Evolutionary conservation across 2,329 filamentous ascomycete genomes (phyloP), one percentile per base, ranked within the genome.

Genomic region (Apiospora hydei): DNA sequence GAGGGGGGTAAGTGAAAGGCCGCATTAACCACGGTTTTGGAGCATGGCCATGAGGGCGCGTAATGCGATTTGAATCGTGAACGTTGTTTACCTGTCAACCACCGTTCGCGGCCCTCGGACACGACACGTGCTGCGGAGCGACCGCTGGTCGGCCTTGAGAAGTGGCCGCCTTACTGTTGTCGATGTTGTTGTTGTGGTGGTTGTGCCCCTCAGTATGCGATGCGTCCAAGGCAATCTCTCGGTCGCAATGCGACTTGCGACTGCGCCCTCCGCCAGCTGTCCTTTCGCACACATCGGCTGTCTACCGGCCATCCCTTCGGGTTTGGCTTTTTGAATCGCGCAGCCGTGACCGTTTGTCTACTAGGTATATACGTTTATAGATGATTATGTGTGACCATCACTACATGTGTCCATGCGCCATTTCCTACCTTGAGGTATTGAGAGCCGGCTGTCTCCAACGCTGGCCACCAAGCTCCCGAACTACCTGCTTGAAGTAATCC

Each of bases 11-110:
- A 38, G 57, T 24, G 18, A 41, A 64, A 64, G 57, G 34, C 21
- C 57, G 57, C 57, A 64, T 64, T 64, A 64, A 64, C 57, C 51
- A 57, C 8, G 26, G 6, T 57, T 57, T 30, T 57, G 30, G 13
- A 53, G 57, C 57, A 64, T 64, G 41, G 57, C 57, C 4, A 64
- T 64, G 34, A 34, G 21, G 21, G 30, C 34, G 57, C 57, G 57
- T 64, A 38, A 41, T 64, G 57, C 57, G 57, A 64, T 41, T 41
- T 11, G 34, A 64, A 64, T 41, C 30, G 57, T 41, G 34, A 41
- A 64, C 7, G 34, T 41, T 64, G 34, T 64, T 64, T 64, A 64
- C 57, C 34, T 14, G 41, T n/a, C 57, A 64, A 64, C 57, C 57
- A 64, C 18, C n/a, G 10, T n/a, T 41, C 34, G 34, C 30, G 34